phyloP scores from a whole-genome alignment of 805 yeast genomes.

The Candida koratica region DNA sequence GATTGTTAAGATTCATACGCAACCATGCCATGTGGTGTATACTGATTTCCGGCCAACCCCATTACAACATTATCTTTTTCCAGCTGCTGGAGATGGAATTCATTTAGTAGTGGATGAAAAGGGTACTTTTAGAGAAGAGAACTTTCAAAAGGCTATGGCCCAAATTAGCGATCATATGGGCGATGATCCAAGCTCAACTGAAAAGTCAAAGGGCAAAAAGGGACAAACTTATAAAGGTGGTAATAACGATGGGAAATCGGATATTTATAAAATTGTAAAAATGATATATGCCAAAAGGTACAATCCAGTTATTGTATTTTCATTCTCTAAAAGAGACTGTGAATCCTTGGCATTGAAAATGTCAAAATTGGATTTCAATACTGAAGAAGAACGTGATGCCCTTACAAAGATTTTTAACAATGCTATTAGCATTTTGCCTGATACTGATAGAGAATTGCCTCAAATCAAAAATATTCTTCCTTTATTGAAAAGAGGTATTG shows the following conservation, averaged over 20 bases:
- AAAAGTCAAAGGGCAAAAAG: conserved; percentile 60
- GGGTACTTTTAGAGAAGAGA: conserved; percentile 93
- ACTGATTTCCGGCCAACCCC: conserved; percentile 99
- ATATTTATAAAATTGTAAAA: conserved; percentile 92
- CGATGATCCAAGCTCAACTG: conserved; percentile 69
- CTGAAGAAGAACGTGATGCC: conserved; percentile 90
- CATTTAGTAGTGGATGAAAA: conserved; percentile 97
- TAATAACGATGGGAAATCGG: conserved; percentile 68
- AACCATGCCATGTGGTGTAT: conserved; percentile 97
- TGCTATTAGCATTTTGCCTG: conserved; percentile 85
- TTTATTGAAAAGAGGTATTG: conserved; percentile 88
- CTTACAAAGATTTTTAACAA: conserved; percentile 84
- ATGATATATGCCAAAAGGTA: conserved; percentile 97
- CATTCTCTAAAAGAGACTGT: conserved; percentile 97
- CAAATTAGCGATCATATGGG: conserved; percentile 78
- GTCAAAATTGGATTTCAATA: conserved; percentile 93
- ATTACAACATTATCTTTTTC: conserved; percentile 92
- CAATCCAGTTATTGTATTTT: conserved; percentile 97
- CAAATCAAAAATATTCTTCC: conserved; percentile 93
- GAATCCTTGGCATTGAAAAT: conserved; percentile 90
- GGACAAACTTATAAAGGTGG: conserved; percentile 89
- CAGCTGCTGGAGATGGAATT: conserved; percentile 98
- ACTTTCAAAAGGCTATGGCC: conserved; percentile 98
- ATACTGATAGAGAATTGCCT: conserved; percentile 86
- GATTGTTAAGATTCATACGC: conserved; percentile 91